These are phyloP conservation scores for Gaertneriomyces semiglobifer DNA, from an alignment of 192 early-diverging fungal genomes.

Conservation along the genomic window DNA sequence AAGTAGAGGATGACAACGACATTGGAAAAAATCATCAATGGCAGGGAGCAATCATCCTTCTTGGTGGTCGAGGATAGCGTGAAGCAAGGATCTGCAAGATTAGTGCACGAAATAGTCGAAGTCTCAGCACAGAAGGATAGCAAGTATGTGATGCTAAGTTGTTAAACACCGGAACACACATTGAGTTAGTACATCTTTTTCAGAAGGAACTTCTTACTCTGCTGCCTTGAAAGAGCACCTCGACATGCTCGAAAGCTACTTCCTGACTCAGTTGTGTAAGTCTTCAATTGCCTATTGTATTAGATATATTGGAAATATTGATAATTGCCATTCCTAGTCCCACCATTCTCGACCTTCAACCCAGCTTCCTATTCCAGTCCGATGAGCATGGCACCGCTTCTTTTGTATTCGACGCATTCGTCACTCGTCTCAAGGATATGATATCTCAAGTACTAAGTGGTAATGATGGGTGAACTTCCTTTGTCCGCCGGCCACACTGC, in stretches of 20 bases:
- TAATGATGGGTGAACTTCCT: background rate
- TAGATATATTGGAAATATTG: no score
- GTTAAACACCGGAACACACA: no score
- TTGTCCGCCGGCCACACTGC: background rate
- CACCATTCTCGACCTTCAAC: no score
- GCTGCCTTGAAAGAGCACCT: no score
- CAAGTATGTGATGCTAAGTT: no score
- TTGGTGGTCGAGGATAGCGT: conserved; percentile 25
- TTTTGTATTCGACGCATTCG: background rate
- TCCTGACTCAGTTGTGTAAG: no score
- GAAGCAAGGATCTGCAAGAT: background rate
- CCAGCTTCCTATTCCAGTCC: background rate
- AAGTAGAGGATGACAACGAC: background rate
- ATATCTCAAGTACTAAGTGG: background rate
- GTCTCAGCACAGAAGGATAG: no score
- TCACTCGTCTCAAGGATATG: background rate
- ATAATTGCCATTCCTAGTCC: no score
- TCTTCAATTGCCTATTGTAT: no score
- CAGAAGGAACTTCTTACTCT: no score
- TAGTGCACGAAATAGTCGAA: background rate
- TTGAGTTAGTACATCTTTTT: no score
- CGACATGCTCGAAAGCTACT: no score
- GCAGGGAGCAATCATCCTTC: conserved; percentile 17
- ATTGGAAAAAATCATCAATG: background rate
- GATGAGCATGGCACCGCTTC: background rate